Evolutionary conservation across 2,329 filamentous ascomycete species (phyloP).

Genomic region (Epichloe typhina): DNA sequence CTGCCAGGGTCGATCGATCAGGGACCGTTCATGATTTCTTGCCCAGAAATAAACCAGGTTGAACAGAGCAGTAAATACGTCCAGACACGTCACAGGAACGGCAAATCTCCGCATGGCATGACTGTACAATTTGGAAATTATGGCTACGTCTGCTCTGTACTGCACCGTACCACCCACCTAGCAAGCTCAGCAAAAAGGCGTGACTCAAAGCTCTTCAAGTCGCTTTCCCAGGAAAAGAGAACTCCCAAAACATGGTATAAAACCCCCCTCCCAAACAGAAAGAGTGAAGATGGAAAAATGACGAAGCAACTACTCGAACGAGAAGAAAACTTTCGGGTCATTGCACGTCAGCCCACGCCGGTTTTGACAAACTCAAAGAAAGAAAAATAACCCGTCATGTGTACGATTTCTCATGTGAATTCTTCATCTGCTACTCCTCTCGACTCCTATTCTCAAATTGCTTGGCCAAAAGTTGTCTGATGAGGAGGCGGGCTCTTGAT

Average conservation of each 20-base stretch:
- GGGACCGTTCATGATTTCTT: too few relatives aligned
- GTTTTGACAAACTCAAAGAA: too few relatives aligned
- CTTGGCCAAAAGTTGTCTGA: constrained; percentile 30
- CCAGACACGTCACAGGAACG: too few relatives aligned
- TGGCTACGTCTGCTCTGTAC: background rate
- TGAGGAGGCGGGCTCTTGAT: constrained; percentile 37
- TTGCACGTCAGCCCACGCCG: too few relatives aligned
- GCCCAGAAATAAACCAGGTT: too few relatives aligned
- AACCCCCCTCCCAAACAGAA: constrained; percentile 4
- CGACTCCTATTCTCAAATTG: constrained; percentile 8
- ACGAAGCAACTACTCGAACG: background rate
- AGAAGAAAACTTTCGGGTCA: too few relatives aligned
- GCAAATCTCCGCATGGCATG: background rate
- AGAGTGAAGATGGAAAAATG: constrained; percentile 6
- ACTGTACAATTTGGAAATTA: constrained; percentile 1
- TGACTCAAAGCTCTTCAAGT: background rate
- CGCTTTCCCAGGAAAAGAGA: background rate
- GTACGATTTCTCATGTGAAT: background rate
- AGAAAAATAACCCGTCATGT: background rate
- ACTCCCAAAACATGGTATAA: constrained; percentile 11
- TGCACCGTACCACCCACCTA: background rate
- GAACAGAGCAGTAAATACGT: too few relatives aligned
- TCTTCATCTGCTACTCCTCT: background rate
- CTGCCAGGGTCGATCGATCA: too few relatives aligned
- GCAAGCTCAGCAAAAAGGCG: background rate